Evolutionary conservation across 1,139 yeast species (phyloP).

Genomic region (Scheffersomyces lignicola): DNA sequence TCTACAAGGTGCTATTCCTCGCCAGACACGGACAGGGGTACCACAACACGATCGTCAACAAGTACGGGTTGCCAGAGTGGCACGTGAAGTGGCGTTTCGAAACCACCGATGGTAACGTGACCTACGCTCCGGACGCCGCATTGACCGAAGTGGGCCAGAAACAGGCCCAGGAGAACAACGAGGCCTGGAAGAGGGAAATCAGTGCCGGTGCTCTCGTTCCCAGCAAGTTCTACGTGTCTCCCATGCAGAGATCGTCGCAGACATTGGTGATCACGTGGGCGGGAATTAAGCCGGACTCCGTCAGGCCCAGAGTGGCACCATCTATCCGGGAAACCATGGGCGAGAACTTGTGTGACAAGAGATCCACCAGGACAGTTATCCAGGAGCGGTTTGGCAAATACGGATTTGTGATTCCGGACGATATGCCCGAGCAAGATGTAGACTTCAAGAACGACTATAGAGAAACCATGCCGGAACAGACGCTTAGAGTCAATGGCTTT

Average conservation of each 20-base stretch:
- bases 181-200: slow-evolving; percentile 49
- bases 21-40: slow-evolving; percentile 83
- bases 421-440: slow-evolving; percentile 49
- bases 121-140: slow-evolving; percentile 69
- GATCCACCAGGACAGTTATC: slow-evolving; percentile 13
- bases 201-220: slow-evolving; percentile 57
- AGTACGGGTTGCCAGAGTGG: slow-evolving; percentile 64
- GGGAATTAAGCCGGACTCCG: slow-evolving; percentile 17
- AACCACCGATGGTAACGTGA: slow-evolving; percentile 53
- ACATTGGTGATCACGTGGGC: slow-evolving; percentile 64
- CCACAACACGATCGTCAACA: slow-evolving; percentile 61
- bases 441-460: slow-evolving; percentile 56
- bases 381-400: slow-evolving; percentile 15
- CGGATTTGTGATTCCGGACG: slow-evolving; percentile 43
- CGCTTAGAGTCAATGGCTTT: slow-evolving; percentile 48
- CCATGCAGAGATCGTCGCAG: slow-evolving; percentile 63
- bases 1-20: slow-evolving; percentile 58
- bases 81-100: slow-evolving; percentile 55
- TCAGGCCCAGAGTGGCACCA: slow-evolving; percentile 50
- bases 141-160: slow-evolving; percentile 58
- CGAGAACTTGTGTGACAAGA: slow-evolving; percentile 59
- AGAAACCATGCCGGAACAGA: slow-evolving; percentile 42
- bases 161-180: slow-evolving; percentile 47
- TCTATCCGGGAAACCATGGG: slow-evolving; percentile 64
- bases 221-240: slow-evolving; percentile 56